phyloP scores from a whole-genome alignment of 1,139 yeast genomes.

The Yamadazyma mexicana region DNA sequence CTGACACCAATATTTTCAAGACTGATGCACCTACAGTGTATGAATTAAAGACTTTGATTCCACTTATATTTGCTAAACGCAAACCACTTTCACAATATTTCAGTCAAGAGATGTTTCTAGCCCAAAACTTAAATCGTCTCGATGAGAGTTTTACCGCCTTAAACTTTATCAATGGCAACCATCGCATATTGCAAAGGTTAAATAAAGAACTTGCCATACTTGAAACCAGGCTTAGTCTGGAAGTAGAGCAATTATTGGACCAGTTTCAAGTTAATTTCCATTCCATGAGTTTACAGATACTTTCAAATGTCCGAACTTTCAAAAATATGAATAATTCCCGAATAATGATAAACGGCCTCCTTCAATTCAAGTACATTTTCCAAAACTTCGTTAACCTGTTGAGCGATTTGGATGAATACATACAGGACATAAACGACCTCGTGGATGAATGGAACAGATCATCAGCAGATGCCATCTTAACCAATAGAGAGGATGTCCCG shows the following conservation, averaged over 20 bases:
- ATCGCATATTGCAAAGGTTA: conserved; percentile 3
- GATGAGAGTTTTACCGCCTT: conserved; percentile 8
- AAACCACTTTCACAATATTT: conserved; percentile 14
- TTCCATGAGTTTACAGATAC: conserved; percentile 14
- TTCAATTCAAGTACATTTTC: conserved; percentile 10
- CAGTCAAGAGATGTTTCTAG: conserved; percentile 20
- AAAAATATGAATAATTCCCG: conserved; percentile 15
- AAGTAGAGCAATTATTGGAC: conserved; percentile 5
- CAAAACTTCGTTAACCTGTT: conserved; percentile 12
- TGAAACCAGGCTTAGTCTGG: conserved; percentile 3
- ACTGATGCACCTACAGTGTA: conserved; percentile 10
- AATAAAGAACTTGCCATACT: neutral
- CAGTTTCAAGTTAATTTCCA: conserved; percentile 7
- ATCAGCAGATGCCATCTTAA: neutral
- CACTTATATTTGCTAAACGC: conserved; percentile 12
- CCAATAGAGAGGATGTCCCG: no score
- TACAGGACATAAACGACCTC: conserved; percentile 15
- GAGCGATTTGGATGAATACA: conserved; percentile 12
- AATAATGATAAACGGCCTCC: conserved; percentile 15
- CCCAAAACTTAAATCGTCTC: conserved; percentile 18
- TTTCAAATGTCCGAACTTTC: conserved; percentile 14
- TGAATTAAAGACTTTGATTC: conserved; percentile 14
- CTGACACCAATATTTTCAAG: neutral
- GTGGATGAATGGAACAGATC: conserved; percentile 13
- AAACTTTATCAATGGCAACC: neutral